Conservation (phyloP, 1,284 basidiomycete genomes). For the Cryptococcus sp. region DNA sequence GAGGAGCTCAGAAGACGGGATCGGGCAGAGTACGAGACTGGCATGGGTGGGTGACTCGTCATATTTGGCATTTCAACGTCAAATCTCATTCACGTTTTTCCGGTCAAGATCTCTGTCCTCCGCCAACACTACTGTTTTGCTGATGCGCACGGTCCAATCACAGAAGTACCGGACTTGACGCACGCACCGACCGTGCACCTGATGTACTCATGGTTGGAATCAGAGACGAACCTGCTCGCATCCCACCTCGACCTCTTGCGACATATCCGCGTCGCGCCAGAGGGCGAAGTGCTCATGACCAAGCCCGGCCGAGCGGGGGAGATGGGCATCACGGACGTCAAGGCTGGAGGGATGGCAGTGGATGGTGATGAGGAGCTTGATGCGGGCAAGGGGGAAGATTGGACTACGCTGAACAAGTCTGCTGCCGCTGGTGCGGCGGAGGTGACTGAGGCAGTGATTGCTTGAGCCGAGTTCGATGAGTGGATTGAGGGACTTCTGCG, state of each 20-base stretch:
- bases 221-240: slow-evolving; percentile 57
- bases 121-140: not conserved
- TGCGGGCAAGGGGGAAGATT: slow-evolving; percentile 27
- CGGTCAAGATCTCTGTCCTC: no score
- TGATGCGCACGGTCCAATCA: not conserved
- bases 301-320: slow-evolving; percentile 29
- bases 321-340: slow-evolving; percentile 35
- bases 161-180: slow-evolving; percentile 84
- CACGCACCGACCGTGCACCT: slow-evolving; percentile 69
- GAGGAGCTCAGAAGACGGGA: slow-evolving; percentile 73
- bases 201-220: slow-evolving; percentile 75
- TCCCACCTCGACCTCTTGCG: slow-evolving; percentile 67
- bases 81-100: no score
- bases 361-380: slow-evolving; percentile 19
- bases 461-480: no score
- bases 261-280: slow-evolving; percentile 37
- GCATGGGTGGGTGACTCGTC: slow-evolving; percentile 65
- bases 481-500: no score
- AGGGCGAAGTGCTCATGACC: slow-evolving; percentile 29
- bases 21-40: slow-evolving; percentile 72
- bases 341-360: no score
- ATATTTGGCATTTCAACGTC: not conserved
- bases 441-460: not conserved
- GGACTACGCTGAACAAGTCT: slow-evolving; percentile 21
- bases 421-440: not conserved